These are phyloP conservation scores for Backusella liffmaniae DNA, from an alignment of 192 early-diverging fungal species.

Conservation along the genomic window DNA sequence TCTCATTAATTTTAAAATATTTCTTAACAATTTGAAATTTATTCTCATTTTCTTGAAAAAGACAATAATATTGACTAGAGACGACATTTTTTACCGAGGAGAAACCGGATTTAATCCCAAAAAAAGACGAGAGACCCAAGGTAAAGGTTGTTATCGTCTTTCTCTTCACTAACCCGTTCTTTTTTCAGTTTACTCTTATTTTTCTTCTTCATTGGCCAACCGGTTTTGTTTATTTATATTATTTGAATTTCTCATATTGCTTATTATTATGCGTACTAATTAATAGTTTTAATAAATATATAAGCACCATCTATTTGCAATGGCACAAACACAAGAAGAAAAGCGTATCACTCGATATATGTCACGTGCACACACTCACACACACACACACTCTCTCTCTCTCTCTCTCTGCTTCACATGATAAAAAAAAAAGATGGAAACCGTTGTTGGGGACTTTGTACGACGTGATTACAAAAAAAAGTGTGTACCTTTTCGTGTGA, in stretches of 20 bases:
- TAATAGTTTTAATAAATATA: no score
- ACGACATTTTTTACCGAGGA: background rate
- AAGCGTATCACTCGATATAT: background rate
- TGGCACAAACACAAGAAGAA: background rate
- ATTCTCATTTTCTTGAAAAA: no score
- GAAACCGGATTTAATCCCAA: background rate
- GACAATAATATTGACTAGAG: background rate
- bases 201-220: background rate
- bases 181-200: background rate
- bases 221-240: background rate
- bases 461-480: background rate
- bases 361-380: background rate
- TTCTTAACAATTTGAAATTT: no score
- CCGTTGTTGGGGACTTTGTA: background rate
- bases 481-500: background rate
- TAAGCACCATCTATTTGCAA: background rate
- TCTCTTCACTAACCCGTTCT: background rate
- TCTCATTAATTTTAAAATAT: no score
- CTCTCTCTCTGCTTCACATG: background rate
- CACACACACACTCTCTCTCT: no score
- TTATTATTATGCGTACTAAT: no score
- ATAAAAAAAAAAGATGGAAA: background rate
- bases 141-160: background rate
- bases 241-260: background rate
- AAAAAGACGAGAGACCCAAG: background rate